Percentiles rank a stretch among this genome's conserved stretches.
phyloP scores from a whole-genome alignment of 805 yeast species.

The Myxozyma vanderwaltii region DNA sequence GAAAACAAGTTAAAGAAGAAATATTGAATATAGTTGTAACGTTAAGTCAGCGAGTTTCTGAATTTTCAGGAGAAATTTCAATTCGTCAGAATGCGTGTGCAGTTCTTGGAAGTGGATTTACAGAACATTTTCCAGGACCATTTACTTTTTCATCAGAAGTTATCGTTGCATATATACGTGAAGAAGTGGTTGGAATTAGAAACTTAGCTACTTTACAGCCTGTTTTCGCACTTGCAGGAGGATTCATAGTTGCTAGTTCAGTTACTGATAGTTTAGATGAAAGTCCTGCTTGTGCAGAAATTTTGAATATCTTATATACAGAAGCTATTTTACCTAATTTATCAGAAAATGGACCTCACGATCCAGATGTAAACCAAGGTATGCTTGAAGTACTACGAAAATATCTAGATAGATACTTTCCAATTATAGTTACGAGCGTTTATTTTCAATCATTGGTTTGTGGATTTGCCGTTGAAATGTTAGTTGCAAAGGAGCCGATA shows the following conservation, averaged over 20 bases:
- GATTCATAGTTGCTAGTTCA: constrained; percentile 10
- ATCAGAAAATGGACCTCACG: neutral
- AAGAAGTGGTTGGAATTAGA: constrained; percentile 14
- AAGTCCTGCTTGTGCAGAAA: neutral
- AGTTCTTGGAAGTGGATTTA: constrained; percentile 63
- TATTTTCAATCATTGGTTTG: constrained; percentile 34
- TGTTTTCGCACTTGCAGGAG: constrained; percentile 16
- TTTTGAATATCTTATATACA: constrained; percentile 9
- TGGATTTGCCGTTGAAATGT: constrained; percentile 46
- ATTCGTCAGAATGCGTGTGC: constrained; percentile 64
- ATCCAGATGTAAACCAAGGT: constrained; percentile 39
- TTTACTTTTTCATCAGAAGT: constrained; percentile 54
- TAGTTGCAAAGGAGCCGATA: constrained; percentile 56
- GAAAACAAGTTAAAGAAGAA: constrained; percentile 52
- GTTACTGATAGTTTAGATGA: neutral
- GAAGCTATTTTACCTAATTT: constrained; percentile 9
- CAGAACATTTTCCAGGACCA: constrained; percentile 66
- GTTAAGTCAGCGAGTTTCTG: constrained; percentile 47
- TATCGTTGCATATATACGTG: constrained; percentile 42
- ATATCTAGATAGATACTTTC: constrained; percentile 27
- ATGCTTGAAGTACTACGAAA: constrained; percentile 38
- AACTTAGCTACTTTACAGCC: constrained; percentile 16
- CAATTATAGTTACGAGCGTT: constrained; percentile 20
- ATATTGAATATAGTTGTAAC: constrained; percentile 48
- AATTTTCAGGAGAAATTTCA: constrained; percentile 36